Base-by-base conservation (phyloP, 257 asterid genomes). In the Nicotiana attenuata region DNA sequence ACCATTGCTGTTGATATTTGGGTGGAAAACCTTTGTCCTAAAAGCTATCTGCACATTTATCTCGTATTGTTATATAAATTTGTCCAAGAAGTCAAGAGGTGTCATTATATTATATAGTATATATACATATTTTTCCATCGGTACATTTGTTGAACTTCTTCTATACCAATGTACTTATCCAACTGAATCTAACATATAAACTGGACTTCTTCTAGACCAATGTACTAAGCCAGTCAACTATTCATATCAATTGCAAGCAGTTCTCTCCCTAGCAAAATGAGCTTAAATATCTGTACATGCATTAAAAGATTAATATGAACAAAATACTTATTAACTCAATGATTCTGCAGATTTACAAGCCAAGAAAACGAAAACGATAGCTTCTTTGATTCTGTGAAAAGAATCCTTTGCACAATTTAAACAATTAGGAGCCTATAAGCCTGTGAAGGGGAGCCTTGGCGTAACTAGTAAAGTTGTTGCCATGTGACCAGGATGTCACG, bases 21-120 rank as follows among this genome's bases (percentile, higher is more conserved):
- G 90, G 73, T 87, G 90, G 69, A 79, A 87, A 67, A 87, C 88
- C 83, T 87, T 87, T 26, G 90, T 87, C 85, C 84, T 81, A 79
- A 87, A 87, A 66, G 88, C 84, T n/a, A 87, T 87, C 90, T 85
- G 83, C 81, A 79, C 59, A 83, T 19, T 65, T 16, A 78, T 77
- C 82, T 31, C 17, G 16, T 15, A 73, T 73, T 73, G 61, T 7
- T 38, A 47, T 45, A 50, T 13, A 22, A 20, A n/a, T 45, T 71
- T 22, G 20, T 22, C 38, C 78, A 45, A 14, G 14, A 19, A 71
- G 14, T 31, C 35, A 31, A 41, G 11, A 8, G 3, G 47, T 41
- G 11, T 41, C 47, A 41, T 8, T 41, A 41, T 41, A 8, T 41
- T 41, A 41, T 41, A 8, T 41, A 8, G 3, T 41, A 41, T 41